These are phyloP conservation scores for Maudiozyma barnettii DNA, from an alignment of 805 yeast species.

Conservation along the genomic window DNA sequence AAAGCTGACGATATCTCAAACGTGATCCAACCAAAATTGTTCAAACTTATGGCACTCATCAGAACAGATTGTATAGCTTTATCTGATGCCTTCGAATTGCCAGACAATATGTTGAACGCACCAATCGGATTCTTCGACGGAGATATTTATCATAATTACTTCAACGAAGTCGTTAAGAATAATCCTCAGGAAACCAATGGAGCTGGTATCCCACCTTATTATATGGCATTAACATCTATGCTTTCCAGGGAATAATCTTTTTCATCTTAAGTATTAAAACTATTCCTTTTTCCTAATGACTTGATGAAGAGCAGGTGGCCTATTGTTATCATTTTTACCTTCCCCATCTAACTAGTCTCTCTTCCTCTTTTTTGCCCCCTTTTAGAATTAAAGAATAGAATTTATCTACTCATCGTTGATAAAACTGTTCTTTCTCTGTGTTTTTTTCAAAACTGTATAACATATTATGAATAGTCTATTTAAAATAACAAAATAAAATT, in stretches of 20 bases:
- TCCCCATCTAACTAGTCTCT: no score
- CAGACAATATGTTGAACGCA: constrained; percentile 74
- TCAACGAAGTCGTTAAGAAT: constrained; percentile 44
- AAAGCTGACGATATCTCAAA: constrained; percentile 39
- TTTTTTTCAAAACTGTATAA: no score
- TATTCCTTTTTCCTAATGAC: background rate
- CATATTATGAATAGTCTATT: no score
- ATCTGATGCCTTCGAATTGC: constrained; percentile 75
- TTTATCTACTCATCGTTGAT: no score
- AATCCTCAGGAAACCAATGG: constrained; percentile 45
- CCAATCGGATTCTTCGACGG: constrained; percentile 77
- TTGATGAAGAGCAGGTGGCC: no score
- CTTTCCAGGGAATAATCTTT: constrained; percentile 22
- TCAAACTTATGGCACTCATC: constrained; percentile 38
- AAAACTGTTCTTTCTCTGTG: no score
- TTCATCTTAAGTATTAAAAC: no score
- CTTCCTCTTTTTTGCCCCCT: no score
- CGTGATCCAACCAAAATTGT: constrained; percentile 35
- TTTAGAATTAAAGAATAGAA: no score
- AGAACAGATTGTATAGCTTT: constrained; percentile 66
- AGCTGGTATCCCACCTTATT: constrained; percentile 41
- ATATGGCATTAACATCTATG: constrained; percentile 31
- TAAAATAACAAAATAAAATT: no score
- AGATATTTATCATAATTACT: constrained; percentile 73
- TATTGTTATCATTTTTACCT: no score